These are phyloP conservation scores for Conticribra guillardii DNA, from an alignment of 108 stramenopile species.

Conservation along the genomic window DNA sequence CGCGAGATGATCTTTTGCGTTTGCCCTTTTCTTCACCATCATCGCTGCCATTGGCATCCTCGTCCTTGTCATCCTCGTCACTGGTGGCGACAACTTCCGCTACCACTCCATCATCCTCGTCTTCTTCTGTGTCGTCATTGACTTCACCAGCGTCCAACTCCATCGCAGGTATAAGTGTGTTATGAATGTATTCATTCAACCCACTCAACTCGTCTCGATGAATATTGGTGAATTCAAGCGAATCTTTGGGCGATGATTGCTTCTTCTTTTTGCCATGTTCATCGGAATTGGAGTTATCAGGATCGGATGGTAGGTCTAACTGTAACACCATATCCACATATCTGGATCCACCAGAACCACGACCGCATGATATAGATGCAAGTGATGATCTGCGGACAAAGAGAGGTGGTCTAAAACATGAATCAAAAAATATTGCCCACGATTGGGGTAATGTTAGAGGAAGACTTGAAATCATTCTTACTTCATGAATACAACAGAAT, in stretches of 20 bases:
- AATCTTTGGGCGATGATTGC: constrained; percentile 30
- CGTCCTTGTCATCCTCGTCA: constrained; percentile 28
- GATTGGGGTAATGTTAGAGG: too few species aligned
- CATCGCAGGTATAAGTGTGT: constrained; percentile 79
- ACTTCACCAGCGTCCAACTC: constrained; percentile 46
- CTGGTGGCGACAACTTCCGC: constrained; percentile 14
- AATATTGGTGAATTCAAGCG: constrained; percentile 82
- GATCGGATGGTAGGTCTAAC: background rate
- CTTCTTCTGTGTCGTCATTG: constrained; percentile 13
- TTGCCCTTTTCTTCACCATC: constrained; percentile 19
- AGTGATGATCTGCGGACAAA: constrained; percentile 66
- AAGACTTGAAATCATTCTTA: too few species aligned
- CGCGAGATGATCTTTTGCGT: constrained; percentile 23
- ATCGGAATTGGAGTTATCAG: constrained; percentile 4
- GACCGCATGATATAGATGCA: constrained; percentile 72
- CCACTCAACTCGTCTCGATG: constrained; percentile 66
- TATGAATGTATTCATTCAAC: constrained; percentile 75
- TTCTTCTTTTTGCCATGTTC: constrained; percentile 17
- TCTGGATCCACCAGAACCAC: constrained; percentile 63
- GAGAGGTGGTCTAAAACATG: constrained; percentile 58
- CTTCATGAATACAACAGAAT: background rate
- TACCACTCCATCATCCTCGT: constrained; percentile 8
- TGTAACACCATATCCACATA: constrained; percentile 71
- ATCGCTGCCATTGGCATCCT: constrained; percentile 20
- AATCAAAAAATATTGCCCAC: background rate